These are phyloP conservation scores for Zalerion maritima DNA, from an alignment of 495 filamentous ascomycete species.

Conservation along the genomic window DNA sequence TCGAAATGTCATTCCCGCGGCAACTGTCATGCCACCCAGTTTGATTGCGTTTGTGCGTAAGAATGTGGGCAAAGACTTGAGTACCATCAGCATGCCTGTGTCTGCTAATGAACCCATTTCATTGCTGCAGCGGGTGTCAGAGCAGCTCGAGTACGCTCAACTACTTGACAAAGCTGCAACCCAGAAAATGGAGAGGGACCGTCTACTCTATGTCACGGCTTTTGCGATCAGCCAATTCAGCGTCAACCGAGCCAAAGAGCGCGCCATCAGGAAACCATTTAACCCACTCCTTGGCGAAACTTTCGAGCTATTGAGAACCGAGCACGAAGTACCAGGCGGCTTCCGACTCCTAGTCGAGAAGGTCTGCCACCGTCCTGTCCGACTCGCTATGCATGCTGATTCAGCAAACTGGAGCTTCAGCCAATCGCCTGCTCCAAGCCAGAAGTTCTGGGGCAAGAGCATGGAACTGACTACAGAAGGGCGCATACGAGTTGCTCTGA, in stretches of 20 bases:
- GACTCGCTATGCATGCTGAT: conserved; percentile 87
- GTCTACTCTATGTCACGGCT: conserved; percentile 70
- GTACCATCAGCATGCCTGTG: conserved; percentile 92
- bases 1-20: conserved; percentile 53
- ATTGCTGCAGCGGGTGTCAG: conserved; percentile 70
- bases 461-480: conserved; percentile 88
- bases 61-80: conserved; percentile 94
- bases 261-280: conserved; percentile 92
- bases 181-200: conserved; percentile 42
- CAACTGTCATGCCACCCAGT: conserved; percentile 69
- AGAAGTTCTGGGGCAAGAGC: conserved; percentile 98
- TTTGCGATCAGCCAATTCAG: conserved; percentile 82
- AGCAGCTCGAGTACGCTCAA: conserved; percentile 76
- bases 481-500: conserved; percentile 55
- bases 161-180: conserved; percentile 66
- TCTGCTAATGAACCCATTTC: conserved; percentile 91
- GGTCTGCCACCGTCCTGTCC: conserved; percentile 79
- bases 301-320: conserved; percentile 80
- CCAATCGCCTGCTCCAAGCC: conserved; percentile 73
- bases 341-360: conserved; percentile 90
- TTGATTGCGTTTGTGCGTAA: conserved; percentile 89
- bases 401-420: conserved; percentile 66
- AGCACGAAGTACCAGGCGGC: conserved; percentile 48
- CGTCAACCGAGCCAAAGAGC: conserved; percentile 65
- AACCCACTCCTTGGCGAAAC: conserved; percentile 97